Percentiles rank a stretch among this genome's conserved stretches.
phyloP scores from a whole-genome alignment of 768 basidiomycete genomes.

The Suillus hirtellus region DNA sequence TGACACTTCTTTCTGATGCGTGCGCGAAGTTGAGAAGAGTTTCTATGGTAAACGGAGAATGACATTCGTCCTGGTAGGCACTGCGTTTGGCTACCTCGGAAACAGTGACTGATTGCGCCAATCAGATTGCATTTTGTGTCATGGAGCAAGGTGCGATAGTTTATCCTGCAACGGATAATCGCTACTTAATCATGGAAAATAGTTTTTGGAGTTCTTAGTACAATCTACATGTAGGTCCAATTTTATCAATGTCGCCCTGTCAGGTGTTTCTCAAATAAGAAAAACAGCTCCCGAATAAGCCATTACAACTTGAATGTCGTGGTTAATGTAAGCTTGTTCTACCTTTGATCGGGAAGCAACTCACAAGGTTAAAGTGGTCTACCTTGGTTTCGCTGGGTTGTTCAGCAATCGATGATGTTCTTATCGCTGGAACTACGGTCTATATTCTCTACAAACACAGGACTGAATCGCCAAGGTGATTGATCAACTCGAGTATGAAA shows the following conservation, averaged over 20 bases:
- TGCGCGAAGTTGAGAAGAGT: neutral
- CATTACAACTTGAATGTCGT: neutral
- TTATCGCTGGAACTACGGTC: constrained; percentile 24
- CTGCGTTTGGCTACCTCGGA: too few species aligned
- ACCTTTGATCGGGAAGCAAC: neutral
- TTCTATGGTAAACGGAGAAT: neutral
- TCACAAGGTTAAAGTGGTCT: constrained; percentile 21
- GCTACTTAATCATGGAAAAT: neutral
- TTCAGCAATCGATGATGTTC: constrained; percentile 22
- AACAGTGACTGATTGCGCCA: neutral
- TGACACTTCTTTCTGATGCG: neutral
- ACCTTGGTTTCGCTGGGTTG: constrained; percentile 23
- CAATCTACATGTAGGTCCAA: neutral
- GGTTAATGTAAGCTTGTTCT: neutral
- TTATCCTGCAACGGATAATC: neutral
- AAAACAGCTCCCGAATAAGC: neutral
- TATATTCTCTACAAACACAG: constrained; percentile 17
- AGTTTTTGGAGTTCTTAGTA: neutral
- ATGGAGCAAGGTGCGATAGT: constrained; percentile 4
- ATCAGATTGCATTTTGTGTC: neutral
- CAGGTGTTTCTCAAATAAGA: neutral
- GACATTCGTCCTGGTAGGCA: neutral
- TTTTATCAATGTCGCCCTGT: neutral
- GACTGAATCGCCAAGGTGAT: constrained; percentile 18
- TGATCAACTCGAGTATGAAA: neutral